Conservation (phyloP, 2,329 filamentous ascomycete species). For the Pyrenophora seminiperda region DNA sequence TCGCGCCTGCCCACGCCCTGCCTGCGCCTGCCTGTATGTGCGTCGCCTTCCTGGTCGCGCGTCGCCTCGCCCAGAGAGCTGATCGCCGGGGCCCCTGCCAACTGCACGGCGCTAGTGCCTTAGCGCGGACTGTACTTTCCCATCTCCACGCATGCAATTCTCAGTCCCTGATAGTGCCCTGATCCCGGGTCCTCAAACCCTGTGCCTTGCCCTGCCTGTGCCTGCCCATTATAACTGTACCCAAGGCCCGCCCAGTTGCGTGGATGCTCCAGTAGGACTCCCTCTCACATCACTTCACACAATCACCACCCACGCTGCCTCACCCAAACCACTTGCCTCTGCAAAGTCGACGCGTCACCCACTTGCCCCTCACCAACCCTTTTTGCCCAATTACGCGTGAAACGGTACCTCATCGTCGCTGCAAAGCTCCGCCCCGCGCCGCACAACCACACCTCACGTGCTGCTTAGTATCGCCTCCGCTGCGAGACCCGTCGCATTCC, state of each 20-base stretch:
- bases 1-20: slow-evolving; percentile 1
- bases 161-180: slow-evolving; percentile 23
- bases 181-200: slow-evolving; percentile 19
- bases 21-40: background rate
- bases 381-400: background rate
- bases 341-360: background rate
- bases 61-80: slow-evolving; percentile 9
- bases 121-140: slow-evolving; percentile 17
- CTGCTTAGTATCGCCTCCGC: slow-evolving; percentile 5
- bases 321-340: background rate
- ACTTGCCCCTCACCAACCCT: background rate
- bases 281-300: slow-evolving; percentile 7
- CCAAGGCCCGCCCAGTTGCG: slow-evolving; percentile 21
- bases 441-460: slow-evolving; percentile 25
- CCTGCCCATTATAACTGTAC: slow-evolving; percentile 27
- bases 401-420: slow-evolving; percentile 1
- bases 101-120: slow-evolving; percentile 13
- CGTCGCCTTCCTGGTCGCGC: slow-evolving; percentile 5
- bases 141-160: slow-evolving; percentile 22
- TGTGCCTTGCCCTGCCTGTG: slow-evolving; percentile 23
- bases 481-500: slow-evolving; percentile 34
- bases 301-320: background rate
- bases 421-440: background rate
- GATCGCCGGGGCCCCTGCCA: slow-evolving; percentile 25
- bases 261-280: slow-evolving; percentile 18